Evolutionary conservation across 2,329 filamentous ascomycete genomes (phyloP).

Genomic region (Apiospora pterosperma): DNA sequence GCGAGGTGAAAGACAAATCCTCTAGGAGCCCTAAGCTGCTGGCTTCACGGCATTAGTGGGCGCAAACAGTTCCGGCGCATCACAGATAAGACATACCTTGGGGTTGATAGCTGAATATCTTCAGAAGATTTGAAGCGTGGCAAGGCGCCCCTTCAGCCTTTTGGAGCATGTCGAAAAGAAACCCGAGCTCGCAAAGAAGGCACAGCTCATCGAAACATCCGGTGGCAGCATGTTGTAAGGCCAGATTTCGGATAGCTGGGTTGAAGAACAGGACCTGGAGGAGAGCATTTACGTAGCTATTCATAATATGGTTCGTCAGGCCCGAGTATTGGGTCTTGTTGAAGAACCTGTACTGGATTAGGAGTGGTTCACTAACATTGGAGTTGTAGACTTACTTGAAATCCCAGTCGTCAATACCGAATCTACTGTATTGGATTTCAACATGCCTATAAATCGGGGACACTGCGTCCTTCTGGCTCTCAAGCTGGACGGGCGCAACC

Average conservation of each 20-base stretch:
- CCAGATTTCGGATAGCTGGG: slow-evolving; percentile 80
- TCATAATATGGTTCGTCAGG: slow-evolving; percentile 91
- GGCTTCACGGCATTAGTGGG: slow-evolving; percentile 38
- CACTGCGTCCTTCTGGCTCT: slow-evolving; percentile 75
- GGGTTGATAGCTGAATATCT: slow-evolving; percentile 79
- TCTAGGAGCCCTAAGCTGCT: slow-evolving; percentile 78
- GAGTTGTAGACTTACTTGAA: slow-evolving; percentile 63
- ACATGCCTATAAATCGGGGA: slow-evolving; percentile 88
- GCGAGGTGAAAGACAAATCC: slow-evolving; percentile 70
- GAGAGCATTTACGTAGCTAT: slow-evolving; percentile 92
- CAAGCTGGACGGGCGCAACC: slow-evolving; percentile 66
- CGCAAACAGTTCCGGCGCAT: slow-evolving; percentile 16
- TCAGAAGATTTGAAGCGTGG: slow-evolving; percentile 91
- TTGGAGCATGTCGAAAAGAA: slow-evolving; percentile 95
- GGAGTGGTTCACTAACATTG: neutral
- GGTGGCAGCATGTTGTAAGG: slow-evolving; percentile 83
- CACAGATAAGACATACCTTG: slow-evolving; percentile 47
- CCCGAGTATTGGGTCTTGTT: slow-evolving; percentile 92
- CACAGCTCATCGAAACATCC: slow-evolving; percentile 80
- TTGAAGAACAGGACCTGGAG: slow-evolving; percentile 91
- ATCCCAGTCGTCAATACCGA: slow-evolving; percentile 98
- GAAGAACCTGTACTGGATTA: slow-evolving; percentile 63
- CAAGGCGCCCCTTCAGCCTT: slow-evolving; percentile 93
- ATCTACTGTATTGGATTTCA: slow-evolving; percentile 98
- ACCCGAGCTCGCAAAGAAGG: slow-evolving; percentile 89